phyloP scores from a whole-genome alignment of 257 asterid genomes.

The Przewalskia tangutica region DNA sequence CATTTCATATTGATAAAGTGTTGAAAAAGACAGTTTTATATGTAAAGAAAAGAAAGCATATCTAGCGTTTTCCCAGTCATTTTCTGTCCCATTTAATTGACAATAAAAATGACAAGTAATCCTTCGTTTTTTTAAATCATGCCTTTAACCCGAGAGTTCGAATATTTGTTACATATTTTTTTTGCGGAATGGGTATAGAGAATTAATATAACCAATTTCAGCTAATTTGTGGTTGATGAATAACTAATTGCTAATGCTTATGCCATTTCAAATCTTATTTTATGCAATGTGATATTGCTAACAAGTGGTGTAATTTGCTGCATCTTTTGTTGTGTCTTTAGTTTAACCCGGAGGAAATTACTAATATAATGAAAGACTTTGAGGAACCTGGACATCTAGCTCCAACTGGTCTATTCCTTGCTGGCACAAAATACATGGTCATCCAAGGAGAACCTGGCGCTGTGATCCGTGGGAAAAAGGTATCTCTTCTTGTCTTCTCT shows the following conservation, averaged over 20 bases:
- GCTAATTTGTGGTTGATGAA: no score
- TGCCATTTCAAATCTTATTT: background rate
- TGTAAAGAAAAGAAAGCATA: background rate
- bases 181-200: no score
- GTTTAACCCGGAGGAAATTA: conserved; percentile 39
- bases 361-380: conserved; percentile 35
- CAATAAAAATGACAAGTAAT: no score
- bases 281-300: background rate
- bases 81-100: no score
- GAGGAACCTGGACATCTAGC: conserved; percentile 48
- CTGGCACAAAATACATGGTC: conserved; percentile 47
- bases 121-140: no score
- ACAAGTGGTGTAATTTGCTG: background rate
- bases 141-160: no score
- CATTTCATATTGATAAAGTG: background rate
- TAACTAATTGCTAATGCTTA: background rate
- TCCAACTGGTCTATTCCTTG: conserved; percentile 36
- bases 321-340: conserved; percentile 1
- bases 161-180: no score
- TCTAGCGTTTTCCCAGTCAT: no score
- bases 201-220: no score
- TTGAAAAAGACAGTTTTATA: no score
- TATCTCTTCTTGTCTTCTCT: background rate
- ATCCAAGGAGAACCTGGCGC: conserved; percentile 57
- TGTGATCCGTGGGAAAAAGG: conserved; percentile 64